Evolutionary conservation across 345 rosid genomes (phyloP).

Genomic region (Citrus sinensis): DVS_A1.0 CM039163.1:5563001-5563500

Average conservation of each 20-base stretch:
- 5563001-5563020: not conserved
- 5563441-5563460: not conserved
- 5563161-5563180: conserved; percentile 98
- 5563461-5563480: not conserved
- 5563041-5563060: not conserved
- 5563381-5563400: not conserved
- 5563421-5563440: not conserved
- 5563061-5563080: not conserved
- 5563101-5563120: conserved; percentile 14
- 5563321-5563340: conserved; percentile 4
- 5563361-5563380: not conserved
- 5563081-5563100: conserved; percentile 16
- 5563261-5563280: conserved; percentile 1
- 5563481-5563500: conserved; percentile 24
- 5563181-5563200: conserved; percentile 64
- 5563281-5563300: not conserved
- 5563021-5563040: not conserved
- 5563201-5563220: conserved; percentile 64
- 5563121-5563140: conserved; percentile 34
- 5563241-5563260: conserved; percentile 5
- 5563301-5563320: not conserved
- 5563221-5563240: conserved; percentile 21
- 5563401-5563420: not conserved
- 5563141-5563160: conserved; percentile 83
- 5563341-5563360: not conserved